Evolutionary conservation across 768 basidiomycete species (phyloP).

Genomic region (Naganishia antarctica): DNA sequence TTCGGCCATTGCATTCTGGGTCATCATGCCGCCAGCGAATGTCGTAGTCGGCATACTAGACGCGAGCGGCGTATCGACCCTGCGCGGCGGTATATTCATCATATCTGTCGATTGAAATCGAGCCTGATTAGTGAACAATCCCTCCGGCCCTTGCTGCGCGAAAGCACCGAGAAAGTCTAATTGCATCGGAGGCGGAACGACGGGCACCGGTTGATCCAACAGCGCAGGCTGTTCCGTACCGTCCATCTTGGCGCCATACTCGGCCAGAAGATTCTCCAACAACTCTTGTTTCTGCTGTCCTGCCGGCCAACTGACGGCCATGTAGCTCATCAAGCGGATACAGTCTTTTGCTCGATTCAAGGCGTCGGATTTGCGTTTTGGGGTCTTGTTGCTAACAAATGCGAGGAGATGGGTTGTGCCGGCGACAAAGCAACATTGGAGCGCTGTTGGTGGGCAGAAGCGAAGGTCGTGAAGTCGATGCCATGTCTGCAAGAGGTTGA

Average conservation of each 20-base stretch:
- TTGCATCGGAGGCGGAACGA: neutral
- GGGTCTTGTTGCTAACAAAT: slow-evolving; percentile 30
- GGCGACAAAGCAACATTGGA: slow-evolving; percentile 37
- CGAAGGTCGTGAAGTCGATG: slow-evolving; percentile 34
- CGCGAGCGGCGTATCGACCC: neutral
- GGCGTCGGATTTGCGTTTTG: slow-evolving; percentile 32
- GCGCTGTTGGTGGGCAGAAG: slow-evolving; percentile 32
- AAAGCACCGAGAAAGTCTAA: slow-evolving; percentile 1
- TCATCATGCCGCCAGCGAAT: neutral
- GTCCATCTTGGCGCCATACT: slow-evolving; percentile 22
- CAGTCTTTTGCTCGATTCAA: slow-evolving; percentile 31
- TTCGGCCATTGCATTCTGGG: too few relatives aligned
- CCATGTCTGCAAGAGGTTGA: slow-evolving; percentile 33
- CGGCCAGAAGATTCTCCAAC: slow-evolving; percentile 28
- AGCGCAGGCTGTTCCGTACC: neutral
- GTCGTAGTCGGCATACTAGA: neutral
- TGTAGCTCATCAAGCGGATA: slow-evolving; percentile 32
- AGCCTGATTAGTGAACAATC: neutral
- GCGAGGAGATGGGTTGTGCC: slow-evolving; percentile 36
- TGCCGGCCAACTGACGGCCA: slow-evolving; percentile 35
- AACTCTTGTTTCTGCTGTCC: slow-evolving; percentile 31
- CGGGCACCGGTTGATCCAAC: neutral
- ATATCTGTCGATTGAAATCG: neutral
- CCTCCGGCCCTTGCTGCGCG: neutral
- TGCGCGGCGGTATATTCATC: neutral